Evolutionary conservation across 805 yeast genomes (phyloP), one percentile per base, ranked within the genome.

Genomic region (Lachancea sp.): DNA sequence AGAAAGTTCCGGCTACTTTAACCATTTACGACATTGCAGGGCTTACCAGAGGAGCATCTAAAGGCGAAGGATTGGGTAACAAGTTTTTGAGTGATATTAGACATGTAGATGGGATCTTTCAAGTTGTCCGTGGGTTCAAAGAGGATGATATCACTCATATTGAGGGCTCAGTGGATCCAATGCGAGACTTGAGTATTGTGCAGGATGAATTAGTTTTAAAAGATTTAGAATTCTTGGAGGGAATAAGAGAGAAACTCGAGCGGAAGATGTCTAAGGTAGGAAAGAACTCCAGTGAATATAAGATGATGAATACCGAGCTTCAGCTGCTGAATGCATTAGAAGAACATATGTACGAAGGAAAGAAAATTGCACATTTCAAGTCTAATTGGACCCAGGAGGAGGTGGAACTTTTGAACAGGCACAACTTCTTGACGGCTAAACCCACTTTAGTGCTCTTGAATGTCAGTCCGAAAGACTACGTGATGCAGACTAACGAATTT

Each of bases 11-110:
- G 25, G 82, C 88, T 3, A 74, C 70, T 45, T 69, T 83, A 56
- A 80, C 85, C 35, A 71, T 83, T 34, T 80, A 77, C 50, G 94
- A 83, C 59, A 83, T 83, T 58, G 94, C 94, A 12, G 94, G 94
- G 38, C 69, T 83, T 47, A 83, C 87, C 34, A 77, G 80, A 61
- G 86, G 85, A 56, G 94, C 94, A 3, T 75, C 83, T n/a, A 73
- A 75, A 37, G 94, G 94, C 47, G 87, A 80, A 64, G 94, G 94
- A 39, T 68, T 83, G 48, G 94, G 94, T 40, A 83, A 83, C 63
- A 83, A 82, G 52, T 83, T 83, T 65, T 69, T 83, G 56, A 77
- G 82, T 49, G 83, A 83, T 63, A 83, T 83, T 46, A 70, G 85
- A 60, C 80, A 79, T 40, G 90, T 83, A 24, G 92, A 83, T 69